Evolutionary conservation across 2,329 filamentous ascomycete genomes (phyloP), one percentile per base, ranked within the genome.

Genomic region (Pseudophaeomoniella oleicola): DNA sequence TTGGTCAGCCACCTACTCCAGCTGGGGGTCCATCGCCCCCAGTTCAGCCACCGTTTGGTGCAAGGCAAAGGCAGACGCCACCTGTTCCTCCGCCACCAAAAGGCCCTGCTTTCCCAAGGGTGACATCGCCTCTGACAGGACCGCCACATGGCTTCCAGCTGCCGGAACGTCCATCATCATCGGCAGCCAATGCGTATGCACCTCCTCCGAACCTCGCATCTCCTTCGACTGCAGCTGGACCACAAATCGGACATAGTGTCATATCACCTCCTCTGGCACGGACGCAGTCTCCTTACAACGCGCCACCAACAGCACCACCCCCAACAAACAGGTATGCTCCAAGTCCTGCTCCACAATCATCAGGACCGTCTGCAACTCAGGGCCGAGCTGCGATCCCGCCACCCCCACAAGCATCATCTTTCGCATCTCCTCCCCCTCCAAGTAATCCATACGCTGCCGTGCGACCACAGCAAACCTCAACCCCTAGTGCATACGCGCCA

Each of bases 31-130:
- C 69, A 39, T 69, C 72, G 13, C 77, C 78, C 37, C 68, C 71
- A 14, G 70, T 67, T n/a, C 59, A 67, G 16, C 65, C 69, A 30
- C 64, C 74, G 6, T 82, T 71, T 45, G 69, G 69, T 17, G 55
- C 60, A 39, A 69, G 71, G 39, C 74, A 70, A 44, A 69, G 72
- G 47, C 71, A 74, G 30, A 69, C 78, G 18, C 79, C 81, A 32
- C 82, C 84, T 36, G 75, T 83, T 18, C 81, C 81, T 5, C 83
- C 85, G 29, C 86, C 87, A 35, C 86, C 88, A 4, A 94, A 92
- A 63, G 84, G 78, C 34, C 68, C 75, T 19, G 74, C 75, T 27
- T 72, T 78, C 34, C 74, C 63, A 16, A 57, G 81, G 39, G 66
- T 90, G 41, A 78, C 72, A 40, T 92, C 86, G 19, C 84, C 86